A percentile compares a stretch with the other conserved stretches of the same genome.
phyloP scores from a whole-genome alignment of 148 eudicot species.

The Pouteria glomerata region DNA sequence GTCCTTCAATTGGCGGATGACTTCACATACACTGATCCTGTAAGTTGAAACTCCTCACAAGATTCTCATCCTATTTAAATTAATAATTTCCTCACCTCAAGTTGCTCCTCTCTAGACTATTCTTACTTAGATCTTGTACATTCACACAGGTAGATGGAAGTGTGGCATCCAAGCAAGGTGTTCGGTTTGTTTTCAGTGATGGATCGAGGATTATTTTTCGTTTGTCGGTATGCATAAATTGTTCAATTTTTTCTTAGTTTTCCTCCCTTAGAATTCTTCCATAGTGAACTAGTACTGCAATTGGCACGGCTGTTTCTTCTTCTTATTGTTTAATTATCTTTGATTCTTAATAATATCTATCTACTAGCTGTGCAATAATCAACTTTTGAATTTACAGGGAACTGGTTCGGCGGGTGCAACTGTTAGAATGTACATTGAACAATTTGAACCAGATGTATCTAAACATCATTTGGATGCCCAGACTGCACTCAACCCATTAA shows the following conservation, averaged over 20 bases:
- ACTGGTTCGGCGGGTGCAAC: constrained; percentile 99
- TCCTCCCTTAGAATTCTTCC: neutral
- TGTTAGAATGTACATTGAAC: constrained; percentile 79
- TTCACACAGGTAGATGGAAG: constrained; percentile 75
- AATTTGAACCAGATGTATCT: constrained; percentile 77
- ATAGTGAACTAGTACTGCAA: neutral
- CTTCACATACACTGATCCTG: constrained; percentile 87
- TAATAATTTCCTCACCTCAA: neutral
- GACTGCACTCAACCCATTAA: constrained; percentile 79
- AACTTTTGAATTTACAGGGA: constrained; percentile 49
- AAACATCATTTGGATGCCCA: constrained; percentile 92
- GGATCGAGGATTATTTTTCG: constrained; percentile 94
- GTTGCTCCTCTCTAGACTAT: neutral
- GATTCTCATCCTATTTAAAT: neutral
- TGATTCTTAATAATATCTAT: neutral
- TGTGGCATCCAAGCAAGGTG: constrained; percentile 89
- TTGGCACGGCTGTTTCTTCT: neutral
- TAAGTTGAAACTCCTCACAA: constrained; percentile 33
- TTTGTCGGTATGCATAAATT: constrained; percentile 50
- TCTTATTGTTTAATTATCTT: neutral
- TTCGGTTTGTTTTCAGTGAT: constrained; percentile 89
- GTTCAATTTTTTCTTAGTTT: neutral
- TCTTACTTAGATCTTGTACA: neutral
- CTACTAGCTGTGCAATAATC: neutral
- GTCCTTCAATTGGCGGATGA: constrained; percentile 83